Evolutionary conservation across 306 rosid genomes (phyloP).

Genomic region (Alnus glutinosa): DNA sequence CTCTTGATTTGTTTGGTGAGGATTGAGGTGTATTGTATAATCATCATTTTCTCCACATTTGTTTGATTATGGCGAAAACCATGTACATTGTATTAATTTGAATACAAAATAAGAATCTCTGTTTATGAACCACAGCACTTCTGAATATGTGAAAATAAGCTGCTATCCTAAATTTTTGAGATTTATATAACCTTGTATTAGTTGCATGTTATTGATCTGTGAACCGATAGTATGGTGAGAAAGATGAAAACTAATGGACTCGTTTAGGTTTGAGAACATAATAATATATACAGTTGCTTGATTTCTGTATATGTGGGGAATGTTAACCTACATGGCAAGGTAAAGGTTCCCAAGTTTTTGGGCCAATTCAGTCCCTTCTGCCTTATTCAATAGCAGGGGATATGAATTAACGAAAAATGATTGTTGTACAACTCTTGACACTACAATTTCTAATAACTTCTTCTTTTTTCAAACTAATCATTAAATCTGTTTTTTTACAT

Average conservation of each 20-base stretch:
- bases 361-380: neutral
- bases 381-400: too few relatives aligned
- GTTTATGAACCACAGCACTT: neutral
- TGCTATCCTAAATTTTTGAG: too few relatives aligned
- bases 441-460: too few relatives aligned
- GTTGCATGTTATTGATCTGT: neutral
- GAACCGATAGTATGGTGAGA: neutral
- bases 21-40: too few relatives aligned
- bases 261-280: neutral
- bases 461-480: too few relatives aligned
- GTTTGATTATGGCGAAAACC: neutral
- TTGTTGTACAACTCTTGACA: too few relatives aligned
- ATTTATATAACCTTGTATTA: neutral
- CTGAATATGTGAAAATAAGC: too few relatives aligned
- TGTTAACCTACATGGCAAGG: neutral
- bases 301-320: neutral
- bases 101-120: conserved; percentile 11
- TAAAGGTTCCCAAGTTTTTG: neutral
- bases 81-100: conserved; percentile 12
- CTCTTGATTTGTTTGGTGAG: neutral
- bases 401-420: too few relatives aligned
- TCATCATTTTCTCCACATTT: conserved; percentile 7
- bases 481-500: too few relatives aligned
- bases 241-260: neutral
- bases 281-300: neutral